phyloP scores from a whole-genome alignment of 2,329 filamentous ascomycete genomes.

The Pseudocercospora ulei region DNA sequence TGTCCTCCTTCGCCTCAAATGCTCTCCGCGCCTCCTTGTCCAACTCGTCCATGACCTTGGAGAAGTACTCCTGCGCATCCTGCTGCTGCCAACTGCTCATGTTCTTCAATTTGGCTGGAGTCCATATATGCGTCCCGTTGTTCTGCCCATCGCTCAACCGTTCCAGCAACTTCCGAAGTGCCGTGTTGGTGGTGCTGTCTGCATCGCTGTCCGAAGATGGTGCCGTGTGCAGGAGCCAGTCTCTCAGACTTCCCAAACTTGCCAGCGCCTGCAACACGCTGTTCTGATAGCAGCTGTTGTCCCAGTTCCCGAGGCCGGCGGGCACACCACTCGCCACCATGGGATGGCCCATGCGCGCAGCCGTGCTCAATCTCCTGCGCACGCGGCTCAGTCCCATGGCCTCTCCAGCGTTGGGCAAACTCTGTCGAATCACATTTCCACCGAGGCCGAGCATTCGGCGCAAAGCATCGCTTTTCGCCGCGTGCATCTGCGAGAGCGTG shows the following conservation, averaged over 20 bases:
- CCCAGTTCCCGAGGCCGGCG: slow-evolving; percentile 72
- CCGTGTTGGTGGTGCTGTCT: slow-evolving; percentile 28
- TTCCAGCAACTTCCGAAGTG: slow-evolving; percentile 57
- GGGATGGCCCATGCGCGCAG: slow-evolving; percentile 19
- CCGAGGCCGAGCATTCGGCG: slow-evolving; percentile 36
- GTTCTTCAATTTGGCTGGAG: slow-evolving; percentile 68
- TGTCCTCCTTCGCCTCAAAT: slow-evolving; percentile 14
- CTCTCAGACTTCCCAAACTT: slow-evolving; percentile 46
- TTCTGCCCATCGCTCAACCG: slow-evolving; percentile 60
- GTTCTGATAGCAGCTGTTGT: slow-evolving; percentile 97
- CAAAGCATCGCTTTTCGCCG: slow-evolving; percentile 35
- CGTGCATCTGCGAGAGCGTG: slow-evolving; percentile 31
- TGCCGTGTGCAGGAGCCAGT: slow-evolving; percentile 17
- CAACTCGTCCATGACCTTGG: slow-evolving; percentile 57
- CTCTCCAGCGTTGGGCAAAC: slow-evolving; percentile 31
- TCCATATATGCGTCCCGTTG: slow-evolving; percentile 71
- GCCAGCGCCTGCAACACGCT: slow-evolving; percentile 64
- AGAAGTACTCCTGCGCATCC: slow-evolving; percentile 95
- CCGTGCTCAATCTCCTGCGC: slow-evolving; percentile 25
- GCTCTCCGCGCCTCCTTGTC: slow-evolving; percentile 48
- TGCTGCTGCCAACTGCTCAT: slow-evolving; percentile 96
- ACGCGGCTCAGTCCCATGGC: slow-evolving; percentile 27
- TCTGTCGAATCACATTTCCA: slow-evolving; percentile 34
- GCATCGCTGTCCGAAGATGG: slow-evolving; percentile 14
- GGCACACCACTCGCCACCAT: slow-evolving; percentile 33